Base-by-base conservation (phyloP, 257 asterid genomes). In the Fraxinus quadrangulata region DNA sequence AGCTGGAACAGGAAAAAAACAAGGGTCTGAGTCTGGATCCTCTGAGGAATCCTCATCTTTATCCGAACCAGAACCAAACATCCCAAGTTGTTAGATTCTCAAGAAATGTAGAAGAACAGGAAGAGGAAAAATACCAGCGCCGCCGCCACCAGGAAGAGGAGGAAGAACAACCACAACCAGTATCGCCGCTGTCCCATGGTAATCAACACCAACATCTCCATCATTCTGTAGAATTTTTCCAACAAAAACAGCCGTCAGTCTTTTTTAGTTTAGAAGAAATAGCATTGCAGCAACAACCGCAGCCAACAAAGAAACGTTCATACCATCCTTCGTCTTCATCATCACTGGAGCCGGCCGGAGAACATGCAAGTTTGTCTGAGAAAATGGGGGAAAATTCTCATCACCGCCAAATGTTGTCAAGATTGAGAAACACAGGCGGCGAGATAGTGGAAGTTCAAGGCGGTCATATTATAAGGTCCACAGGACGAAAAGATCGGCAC, bases 391-490 rank as follows among this genome's bases (percentile, higher is more conserved):
- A 86, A 36, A 80, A 80, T 79, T 85, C 77, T 80, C 78, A 71
- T 19, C 83, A 72, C 30, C 85, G 77, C 67, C 72, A 81, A 45
- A 78, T 81, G 19, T 74, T 90, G 51, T 88, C 96, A 30, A 87
- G 96, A 75, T 63, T 91, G 74, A 81, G 90, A 56, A 84, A 79
- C 56, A 75, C 49, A 67, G 75, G 90, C 17, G 97, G 96, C 0
- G 97, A 96, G 92, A 89, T 93, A 12, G 99, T 96, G 65, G 97
- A 92, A 82, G 99, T 96, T 1, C 94, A 90, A 75, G 99, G 98
- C 42, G 99, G 99, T 75, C 99, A 93, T 97, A 96, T 96, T 89
- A 92, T 96, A 13, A 79, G 98, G 89, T 89, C 99, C 63, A 93
- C 89, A 6, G 99, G 99, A 24, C 83, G 98, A 66, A 96, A 96